These are phyloP conservation scores for Triadica sebifera DNA, from an alignment of 345 rosid genomes.

Conservation along the genomic window DNA sequence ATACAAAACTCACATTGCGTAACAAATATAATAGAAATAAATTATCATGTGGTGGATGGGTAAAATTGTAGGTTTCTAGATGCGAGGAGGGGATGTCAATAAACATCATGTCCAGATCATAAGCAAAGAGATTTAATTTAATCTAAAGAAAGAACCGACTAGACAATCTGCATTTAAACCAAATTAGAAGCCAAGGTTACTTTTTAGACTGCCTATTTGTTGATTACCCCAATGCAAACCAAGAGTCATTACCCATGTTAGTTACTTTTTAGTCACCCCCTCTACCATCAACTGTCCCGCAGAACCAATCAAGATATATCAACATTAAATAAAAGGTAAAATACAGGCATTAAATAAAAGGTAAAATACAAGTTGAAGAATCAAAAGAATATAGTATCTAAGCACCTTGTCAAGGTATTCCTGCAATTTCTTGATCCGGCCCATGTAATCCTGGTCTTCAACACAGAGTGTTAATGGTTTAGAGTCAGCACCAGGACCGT, in stretches of 20 bases:
- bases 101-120: too few relatives aligned
- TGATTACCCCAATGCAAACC: too few relatives aligned
- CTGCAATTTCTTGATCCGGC: conserved; percentile 90
- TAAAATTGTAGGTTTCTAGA: neutral
- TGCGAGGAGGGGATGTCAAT: neutral
- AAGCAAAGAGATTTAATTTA: too few relatives aligned
- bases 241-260: too few relatives aligned
- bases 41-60: neutral
- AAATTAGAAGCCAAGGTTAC: too few relatives aligned
- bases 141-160: too few relatives aligned
- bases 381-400: neutral
- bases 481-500: conserved; percentile 96
- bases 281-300: neutral
- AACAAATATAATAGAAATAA: neutral
- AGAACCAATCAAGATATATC: neutral
- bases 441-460: conserved; percentile 99
- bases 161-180: too few relatives aligned
- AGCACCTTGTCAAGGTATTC: conserved; percentile 83
- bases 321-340: too few relatives aligned
- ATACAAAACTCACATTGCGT: neutral
- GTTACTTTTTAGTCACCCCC: too few relatives aligned
- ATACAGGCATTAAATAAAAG: too few relatives aligned
- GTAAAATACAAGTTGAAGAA: neutral
- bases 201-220: too few relatives aligned
- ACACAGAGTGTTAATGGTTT: conserved; percentile 69